Base-by-base conservation (phyloP, 495 filamentous ascomycete genomes). In the Tetracladium setigerum region DNA sequence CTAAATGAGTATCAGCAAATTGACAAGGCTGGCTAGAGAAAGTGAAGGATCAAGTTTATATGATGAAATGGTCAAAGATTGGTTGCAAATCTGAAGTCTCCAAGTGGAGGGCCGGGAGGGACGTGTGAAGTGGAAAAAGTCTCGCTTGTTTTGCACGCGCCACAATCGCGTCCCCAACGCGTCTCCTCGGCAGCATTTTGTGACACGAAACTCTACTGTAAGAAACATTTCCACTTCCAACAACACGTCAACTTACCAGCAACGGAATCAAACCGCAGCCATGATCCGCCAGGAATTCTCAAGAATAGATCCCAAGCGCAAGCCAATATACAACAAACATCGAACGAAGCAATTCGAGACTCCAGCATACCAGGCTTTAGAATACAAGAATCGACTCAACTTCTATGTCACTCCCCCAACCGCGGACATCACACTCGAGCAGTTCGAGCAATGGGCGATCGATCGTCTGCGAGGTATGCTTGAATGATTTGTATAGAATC, bases 371-470 rank as follows among this genome's bases (percentile, higher is more conserved):
- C 77, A 85, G 67, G 76, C 83, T 52, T 70, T 81, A 37, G 71
- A 86, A 27, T 99, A 96, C 61, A 76, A 79, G 13, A 77, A 92
- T 67, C 83, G 89, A 44, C 74, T 99, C 55, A 99, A 91, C 71
- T 87, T 95, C 67, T 99, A 99, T 68, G 74, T 76, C 19, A 72
- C 74, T 16, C 90, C 94, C 27, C 94, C 94, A 0, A 95, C 89
- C 1, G 83, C 83, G 18, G 94, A 99, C 55, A 89, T 99, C 64
- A 95, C 87, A 3, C 82, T 99, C 38, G 94, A 99, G 63, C 79
- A 97, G 57, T 99, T 99, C 59, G 94, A 99, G 59, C 87, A 95
- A 77, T 99, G 94, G 94, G 94, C 91, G n/a, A 96, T 99, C 56
- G 82, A 94, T 58, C 77, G 94, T 39, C 57, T 99, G 49, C 82